Conservation (phyloP, 345 rosid genomes). For the Salix viminalis region DNA sequence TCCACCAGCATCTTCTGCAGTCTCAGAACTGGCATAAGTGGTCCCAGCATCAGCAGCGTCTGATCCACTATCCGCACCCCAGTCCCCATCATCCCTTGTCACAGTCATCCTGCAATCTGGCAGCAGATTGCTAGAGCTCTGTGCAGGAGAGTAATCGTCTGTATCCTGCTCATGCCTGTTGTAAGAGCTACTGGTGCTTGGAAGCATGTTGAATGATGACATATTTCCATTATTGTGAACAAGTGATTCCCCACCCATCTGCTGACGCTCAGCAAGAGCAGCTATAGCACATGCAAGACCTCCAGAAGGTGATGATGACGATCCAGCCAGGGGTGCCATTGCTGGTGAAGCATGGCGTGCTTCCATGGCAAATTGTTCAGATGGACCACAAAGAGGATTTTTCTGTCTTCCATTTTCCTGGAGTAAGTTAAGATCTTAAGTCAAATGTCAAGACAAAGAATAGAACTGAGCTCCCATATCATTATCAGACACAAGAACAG, state of each 20-base stretch:
- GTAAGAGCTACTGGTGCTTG: constrained; percentile 50
- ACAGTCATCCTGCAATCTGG: constrained; percentile 28
- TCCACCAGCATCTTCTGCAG: constrained; percentile 40
- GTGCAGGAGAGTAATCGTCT: constrained; percentile 36
- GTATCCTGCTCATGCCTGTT: constrained; percentile 36
- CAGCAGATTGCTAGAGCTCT: constrained; percentile 24
- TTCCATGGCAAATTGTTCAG: constrained; percentile 48
- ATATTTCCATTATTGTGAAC: constrained; percentile 34
- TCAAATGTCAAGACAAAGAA: background rate
- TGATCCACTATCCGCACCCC: constrained; percentile 50
- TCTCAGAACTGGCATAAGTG: constrained; percentile 62
- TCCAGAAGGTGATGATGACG: constrained; percentile 74
- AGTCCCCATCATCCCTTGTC: constrained; percentile 45
- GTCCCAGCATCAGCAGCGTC: constrained; percentile 68
- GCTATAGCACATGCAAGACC: constrained; percentile 84
- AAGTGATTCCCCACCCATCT: constrained; percentile 56
- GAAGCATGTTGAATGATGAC: constrained; percentile 43
- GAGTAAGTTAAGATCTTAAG: constrained; percentile 1
- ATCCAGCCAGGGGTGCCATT: constrained; percentile 38
- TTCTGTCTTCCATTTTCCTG: constrained; percentile 68
- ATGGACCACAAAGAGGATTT: constrained; percentile 30
- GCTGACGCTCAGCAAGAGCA: constrained; percentile 85
- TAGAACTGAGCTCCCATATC: background rate
- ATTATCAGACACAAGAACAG: background rate
- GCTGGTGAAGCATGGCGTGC: constrained; percentile 38